Evolutionary conservation across 176 grass and related monocot genomes (phyloP).

Genomic region (Leersia perrieri): DNA sequence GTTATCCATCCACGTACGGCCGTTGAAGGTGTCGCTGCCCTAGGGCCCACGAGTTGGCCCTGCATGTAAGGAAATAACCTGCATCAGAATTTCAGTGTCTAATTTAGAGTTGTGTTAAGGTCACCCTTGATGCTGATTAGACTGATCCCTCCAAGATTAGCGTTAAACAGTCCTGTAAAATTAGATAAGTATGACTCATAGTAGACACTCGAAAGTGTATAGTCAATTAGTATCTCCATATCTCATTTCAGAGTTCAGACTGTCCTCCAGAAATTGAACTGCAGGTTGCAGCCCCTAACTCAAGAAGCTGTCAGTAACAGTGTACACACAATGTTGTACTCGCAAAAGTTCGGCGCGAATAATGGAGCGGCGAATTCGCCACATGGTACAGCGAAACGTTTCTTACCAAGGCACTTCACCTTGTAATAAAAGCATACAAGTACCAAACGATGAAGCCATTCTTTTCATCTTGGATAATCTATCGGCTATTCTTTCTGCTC

Average conservation of each 20-base stretch:
- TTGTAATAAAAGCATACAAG: neutral
- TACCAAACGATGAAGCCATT: neutral
- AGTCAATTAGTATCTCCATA: neutral
- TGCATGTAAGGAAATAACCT: neutral
- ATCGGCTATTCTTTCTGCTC: neutral
- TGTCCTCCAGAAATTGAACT: neutral
- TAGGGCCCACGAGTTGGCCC: neutral
- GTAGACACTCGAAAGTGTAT: neutral
- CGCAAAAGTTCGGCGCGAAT: neutral
- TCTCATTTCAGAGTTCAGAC: neutral
- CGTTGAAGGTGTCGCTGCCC: neutral
- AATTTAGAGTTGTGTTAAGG: neutral
- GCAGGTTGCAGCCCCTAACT: neutral
- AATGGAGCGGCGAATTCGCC: neutral
- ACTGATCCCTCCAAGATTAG: neutral
- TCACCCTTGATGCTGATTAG: neutral
- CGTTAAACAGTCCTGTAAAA: neutral
- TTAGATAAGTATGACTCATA: neutral
- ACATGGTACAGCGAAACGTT: neutral
- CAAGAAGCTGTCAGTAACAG: neutral
- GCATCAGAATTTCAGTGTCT: too few relatives aligned
- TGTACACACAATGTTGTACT: neutral
- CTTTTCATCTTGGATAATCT: neutral
- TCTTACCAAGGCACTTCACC: slow-evolving; percentile 25
- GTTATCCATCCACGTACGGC: neutral